Percentiles rank a stretch among this genome's conserved stretches.
These are phyloP conservation scores for Colletotrichum endophyticum DNA, from an alignment of 2,329 filamentous ascomycete species.

Conservation along the genomic window DNA sequence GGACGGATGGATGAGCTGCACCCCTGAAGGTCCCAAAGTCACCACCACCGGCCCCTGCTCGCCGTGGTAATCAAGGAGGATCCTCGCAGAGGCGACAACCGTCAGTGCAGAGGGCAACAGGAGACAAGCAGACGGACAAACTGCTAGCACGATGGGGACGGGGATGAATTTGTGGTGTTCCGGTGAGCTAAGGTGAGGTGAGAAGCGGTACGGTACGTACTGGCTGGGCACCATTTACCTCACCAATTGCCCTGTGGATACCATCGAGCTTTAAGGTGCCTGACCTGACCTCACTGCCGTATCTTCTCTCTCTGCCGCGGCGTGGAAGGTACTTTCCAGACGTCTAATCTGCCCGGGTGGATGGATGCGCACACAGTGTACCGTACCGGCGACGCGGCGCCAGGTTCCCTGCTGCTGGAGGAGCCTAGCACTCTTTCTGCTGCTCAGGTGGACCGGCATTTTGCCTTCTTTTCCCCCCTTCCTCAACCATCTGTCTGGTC, in stretches of 20 bases:
- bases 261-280: background rate
- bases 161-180: conserved; percentile 6
- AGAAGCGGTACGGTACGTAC: background rate
- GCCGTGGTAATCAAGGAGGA: conserved; percentile 6
- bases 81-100: background rate
- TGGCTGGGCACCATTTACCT: background rate
- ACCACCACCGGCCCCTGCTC: background rate
- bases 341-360: background rate
- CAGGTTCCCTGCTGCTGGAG: background rate
- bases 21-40: background rate
- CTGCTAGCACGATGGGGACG: conserved; percentile 1
- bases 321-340: background rate
- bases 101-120: conserved; percentile 2
- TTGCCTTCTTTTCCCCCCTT: background rate
- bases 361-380: conserved; percentile 3
- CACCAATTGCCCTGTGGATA: background rate
- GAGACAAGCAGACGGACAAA: background rate
- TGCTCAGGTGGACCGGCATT: background rate
- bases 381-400: conserved; percentile 13
- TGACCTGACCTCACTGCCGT: background rate
- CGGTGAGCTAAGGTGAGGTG: conserved; percentile 17
- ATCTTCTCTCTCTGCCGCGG: background rate
- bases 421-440: background rate
- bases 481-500: background rate
- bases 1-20: background rate